Percentiles rank a stretch among this genome's conserved stretches.
These are phyloP conservation scores for Sporopachydermia lactativora DNA, from an alignment of 805 yeast genomes.

Conservation along the genomic window DNA sequence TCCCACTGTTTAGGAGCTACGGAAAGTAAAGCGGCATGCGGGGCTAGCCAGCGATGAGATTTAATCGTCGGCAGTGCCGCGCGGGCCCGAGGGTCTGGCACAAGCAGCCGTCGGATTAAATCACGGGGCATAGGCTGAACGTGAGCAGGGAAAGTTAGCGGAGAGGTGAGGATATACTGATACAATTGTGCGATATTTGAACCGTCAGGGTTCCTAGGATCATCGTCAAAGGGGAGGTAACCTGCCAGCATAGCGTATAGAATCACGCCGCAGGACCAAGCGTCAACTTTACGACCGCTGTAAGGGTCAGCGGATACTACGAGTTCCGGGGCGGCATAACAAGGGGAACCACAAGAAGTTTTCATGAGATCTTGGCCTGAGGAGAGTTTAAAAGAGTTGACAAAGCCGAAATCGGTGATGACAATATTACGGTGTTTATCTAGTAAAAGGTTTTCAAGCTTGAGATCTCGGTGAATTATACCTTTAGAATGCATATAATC, in stretches of 20 bases:
- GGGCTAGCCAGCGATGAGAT: slow-evolving; percentile 79
- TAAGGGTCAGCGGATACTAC: slow-evolving; percentile 81
- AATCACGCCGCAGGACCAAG: slow-evolving; percentile 95
- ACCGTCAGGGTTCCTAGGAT: slow-evolving; percentile 92
- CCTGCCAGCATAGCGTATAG: slow-evolving; percentile 96
- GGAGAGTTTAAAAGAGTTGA: slow-evolving; percentile 50
- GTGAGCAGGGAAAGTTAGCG: slow-evolving; percentile 91
- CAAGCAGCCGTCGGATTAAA: slow-evolving; percentile 56
- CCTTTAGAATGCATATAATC: slow-evolving; percentile 78
- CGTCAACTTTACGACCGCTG: slow-evolving; percentile 86
- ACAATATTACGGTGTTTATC: slow-evolving; percentile 80
- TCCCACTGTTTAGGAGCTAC: slow-evolving; percentile 92
- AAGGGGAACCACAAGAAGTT: slow-evolving; percentile 94
- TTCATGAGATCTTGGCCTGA: slow-evolving; percentile 56
- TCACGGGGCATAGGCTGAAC: slow-evolving; percentile 86
- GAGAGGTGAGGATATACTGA: slow-evolving; percentile 81
- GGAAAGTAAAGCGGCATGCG: slow-evolving; percentile 68
- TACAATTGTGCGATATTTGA: slow-evolving; percentile 84
- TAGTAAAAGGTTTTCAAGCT: slow-evolving; percentile 57
- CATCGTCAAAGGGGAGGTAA: slow-evolving; percentile 94
- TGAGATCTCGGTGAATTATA: slow-evolving; percentile 64
- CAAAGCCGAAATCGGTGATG: slow-evolving; percentile 90
- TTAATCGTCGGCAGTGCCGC: slow-evolving; percentile 55
- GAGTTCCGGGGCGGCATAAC: slow-evolving; percentile 96
- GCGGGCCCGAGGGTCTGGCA: slow-evolving; percentile 73